Evolutionary conservation across 805 yeast species (phyloP).

Genomic region (Monosporozyma solicola): DNA sequence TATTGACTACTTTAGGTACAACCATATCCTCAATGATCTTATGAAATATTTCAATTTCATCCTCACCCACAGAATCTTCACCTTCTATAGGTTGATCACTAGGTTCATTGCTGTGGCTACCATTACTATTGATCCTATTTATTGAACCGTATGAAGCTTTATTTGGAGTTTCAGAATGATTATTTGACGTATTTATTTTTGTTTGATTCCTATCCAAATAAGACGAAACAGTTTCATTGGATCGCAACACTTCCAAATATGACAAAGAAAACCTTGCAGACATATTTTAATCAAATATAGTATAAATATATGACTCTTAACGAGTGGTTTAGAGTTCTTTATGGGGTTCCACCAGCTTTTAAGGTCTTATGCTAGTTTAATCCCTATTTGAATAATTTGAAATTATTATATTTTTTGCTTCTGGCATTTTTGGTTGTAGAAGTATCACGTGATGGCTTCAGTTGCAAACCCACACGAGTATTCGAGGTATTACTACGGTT

Average conservation of each 20-base stretch:
- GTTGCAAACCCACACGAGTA: not conserved
- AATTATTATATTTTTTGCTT: not conserved
- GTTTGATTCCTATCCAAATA: conserved; percentile 12
- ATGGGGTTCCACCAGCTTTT: not conserved
- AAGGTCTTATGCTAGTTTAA: not conserved
- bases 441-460: not conserved
- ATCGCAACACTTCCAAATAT: conserved; percentile 22
- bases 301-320: no score
- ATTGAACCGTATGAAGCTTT: not conserved
- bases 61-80: conserved; percentile 9
- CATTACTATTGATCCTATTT: conserved; percentile 1
- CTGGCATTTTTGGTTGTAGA: not conserved
- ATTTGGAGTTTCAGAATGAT: not conserved
- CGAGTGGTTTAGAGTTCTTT: no score
- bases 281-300: conserved; percentile 1
- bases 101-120: conserved; percentile 6
- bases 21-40: conserved; percentile 24
- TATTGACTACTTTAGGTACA: conserved; percentile 23
- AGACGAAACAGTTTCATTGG: conserved; percentile 15
- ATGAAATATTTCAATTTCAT: conserved; percentile 12
- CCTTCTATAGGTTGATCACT: conserved; percentile 14
- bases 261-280: conserved; percentile 17
- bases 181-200: not conserved
- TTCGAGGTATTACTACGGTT: no score
- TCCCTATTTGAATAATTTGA: not conserved